Conservation (phyloP, 2,329 filamentous ascomycete species). For the Ceratocystis diversiconidia region DNA sequence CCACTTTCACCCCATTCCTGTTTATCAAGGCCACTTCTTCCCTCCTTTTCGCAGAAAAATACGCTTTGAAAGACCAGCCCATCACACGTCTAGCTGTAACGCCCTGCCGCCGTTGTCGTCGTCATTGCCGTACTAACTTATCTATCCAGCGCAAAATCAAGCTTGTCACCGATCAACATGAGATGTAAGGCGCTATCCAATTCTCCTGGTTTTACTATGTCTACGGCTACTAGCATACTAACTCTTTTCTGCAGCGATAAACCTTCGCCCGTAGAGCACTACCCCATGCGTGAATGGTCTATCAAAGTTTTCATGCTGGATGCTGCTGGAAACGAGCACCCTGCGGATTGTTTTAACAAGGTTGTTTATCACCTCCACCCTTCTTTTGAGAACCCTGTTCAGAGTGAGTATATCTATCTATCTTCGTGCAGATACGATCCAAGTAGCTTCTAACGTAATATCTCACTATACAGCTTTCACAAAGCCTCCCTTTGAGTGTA, state of each 20-base stretch:
- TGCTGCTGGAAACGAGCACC: constrained; percentile 69
- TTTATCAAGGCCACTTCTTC: background rate
- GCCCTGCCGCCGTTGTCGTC: too few species aligned
- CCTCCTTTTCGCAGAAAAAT: background rate
- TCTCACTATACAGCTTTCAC: constrained; percentile 48
- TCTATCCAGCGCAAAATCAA: constrained; percentile 68
- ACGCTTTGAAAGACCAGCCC: background rate
- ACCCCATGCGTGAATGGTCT: constrained; percentile 85
- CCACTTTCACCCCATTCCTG: background rate
- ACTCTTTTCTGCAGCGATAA: constrained; percentile 47
- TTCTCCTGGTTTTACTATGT: background rate
- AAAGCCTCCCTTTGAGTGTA: constrained; percentile 73
- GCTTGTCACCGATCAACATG: constrained; percentile 80
- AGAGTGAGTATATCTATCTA: constrained; percentile 49
- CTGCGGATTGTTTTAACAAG: constrained; percentile 79
- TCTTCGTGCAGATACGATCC: too few species aligned
- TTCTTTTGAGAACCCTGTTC: constrained; percentile 73
- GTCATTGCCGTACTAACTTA: background rate
- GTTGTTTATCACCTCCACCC: constrained; percentile 88
- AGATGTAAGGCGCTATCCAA: constrained; percentile 51
- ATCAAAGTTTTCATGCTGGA: constrained; percentile 76
- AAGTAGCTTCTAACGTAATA: background rate
- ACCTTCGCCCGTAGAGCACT: constrained; percentile 68
- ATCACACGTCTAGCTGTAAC: background rate
- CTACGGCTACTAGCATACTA: background rate